Percentiles rank a stretch among this genome's conserved stretches.
Evolutionary conservation across 306 rosid species (phyloP).

Genomic region (Pyrus betulifolia): DNA sequence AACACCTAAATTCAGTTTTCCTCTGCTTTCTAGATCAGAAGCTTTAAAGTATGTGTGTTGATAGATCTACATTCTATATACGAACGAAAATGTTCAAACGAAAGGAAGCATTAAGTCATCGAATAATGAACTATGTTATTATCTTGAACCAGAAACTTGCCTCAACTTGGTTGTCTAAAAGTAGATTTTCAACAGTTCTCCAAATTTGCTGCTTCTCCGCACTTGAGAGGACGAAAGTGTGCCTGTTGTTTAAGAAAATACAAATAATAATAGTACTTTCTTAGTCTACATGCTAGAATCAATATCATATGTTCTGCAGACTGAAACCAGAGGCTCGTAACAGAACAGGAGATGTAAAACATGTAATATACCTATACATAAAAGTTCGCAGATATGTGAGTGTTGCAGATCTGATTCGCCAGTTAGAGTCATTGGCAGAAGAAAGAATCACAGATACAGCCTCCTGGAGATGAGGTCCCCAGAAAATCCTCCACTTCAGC

Average conservation of each 20-base stretch:
- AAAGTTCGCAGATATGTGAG: conserved; percentile 85
- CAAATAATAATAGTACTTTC: background rate
- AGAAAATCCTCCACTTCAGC: conserved; percentile 85
- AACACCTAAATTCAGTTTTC: background rate
- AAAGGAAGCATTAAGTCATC: background rate
- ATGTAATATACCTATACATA: conserved; percentile 76
- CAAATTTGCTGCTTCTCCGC: conserved; percentile 69
- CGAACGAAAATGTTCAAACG: background rate
- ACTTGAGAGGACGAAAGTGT: conserved; percentile 73
- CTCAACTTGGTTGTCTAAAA: conserved; percentile 97
- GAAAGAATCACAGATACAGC: conserved; percentile 73
- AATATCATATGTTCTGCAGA: background rate
- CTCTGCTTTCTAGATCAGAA: background rate
- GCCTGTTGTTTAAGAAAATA: conserved; percentile 50
- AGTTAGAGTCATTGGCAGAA: conserved; percentile 80
- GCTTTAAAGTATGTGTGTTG: background rate
- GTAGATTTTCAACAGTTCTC: conserved; percentile 86
- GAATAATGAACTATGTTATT: background rate
- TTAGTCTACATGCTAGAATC: background rate
- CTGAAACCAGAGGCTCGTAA: background rate
- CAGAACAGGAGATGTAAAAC: background rate
- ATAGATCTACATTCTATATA: background rate
- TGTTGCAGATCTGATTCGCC: conserved; percentile 93
- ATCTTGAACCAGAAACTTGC: conserved; percentile 35
- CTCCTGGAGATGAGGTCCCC: conserved; percentile 79